phyloP scores from a whole-genome alignment of 139 green algal species.

The Spirogloea muscicola region DNA sequence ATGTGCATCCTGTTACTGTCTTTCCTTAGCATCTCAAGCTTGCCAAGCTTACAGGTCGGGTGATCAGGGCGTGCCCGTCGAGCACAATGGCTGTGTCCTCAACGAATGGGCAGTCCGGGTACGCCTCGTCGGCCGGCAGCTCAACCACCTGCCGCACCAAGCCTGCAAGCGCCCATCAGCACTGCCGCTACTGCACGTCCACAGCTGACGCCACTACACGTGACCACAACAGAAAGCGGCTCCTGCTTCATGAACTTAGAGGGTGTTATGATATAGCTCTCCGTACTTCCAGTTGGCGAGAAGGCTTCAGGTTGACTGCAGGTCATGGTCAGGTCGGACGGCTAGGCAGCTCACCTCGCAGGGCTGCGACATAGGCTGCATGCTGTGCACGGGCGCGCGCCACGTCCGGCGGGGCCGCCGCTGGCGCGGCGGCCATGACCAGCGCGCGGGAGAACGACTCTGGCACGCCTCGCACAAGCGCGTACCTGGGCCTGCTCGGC shows the following conservation, averaged over 20 bases:
- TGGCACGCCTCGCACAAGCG: too few relatives aligned
- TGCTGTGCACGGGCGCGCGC: conserved; percentile 1
- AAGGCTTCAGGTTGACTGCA: too few relatives aligned
- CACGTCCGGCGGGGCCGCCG: too few relatives aligned
- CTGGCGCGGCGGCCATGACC: too few relatives aligned
- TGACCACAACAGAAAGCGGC: neutral
- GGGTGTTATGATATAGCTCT: neutral
- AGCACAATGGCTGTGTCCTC: conserved; percentile 36
- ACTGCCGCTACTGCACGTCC: neutral
- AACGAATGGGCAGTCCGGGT: conserved; percentile 32
- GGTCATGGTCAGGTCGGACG: neutral
- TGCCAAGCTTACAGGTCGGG: conserved; percentile 13
- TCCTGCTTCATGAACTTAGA: neutral
- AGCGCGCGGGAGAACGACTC: too few relatives aligned
- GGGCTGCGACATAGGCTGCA: conserved; percentile 17
- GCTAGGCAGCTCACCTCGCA: conserved; percentile 4
- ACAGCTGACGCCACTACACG: neutral
- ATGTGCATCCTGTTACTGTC: neutral
- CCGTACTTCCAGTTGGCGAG: conserved; percentile 4
- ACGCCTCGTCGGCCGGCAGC: conserved; percentile 18
- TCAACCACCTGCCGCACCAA: conserved; percentile 24
- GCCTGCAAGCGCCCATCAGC: conserved; percentile 1
- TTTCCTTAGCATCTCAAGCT: too few relatives aligned
- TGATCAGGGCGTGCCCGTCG: conserved; percentile 14
- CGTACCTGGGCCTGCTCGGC: too few relatives aligned